Base-by-base conservation (phyloP, 495 filamentous ascomycete species). In the Chaetomium tenue region DNA sequence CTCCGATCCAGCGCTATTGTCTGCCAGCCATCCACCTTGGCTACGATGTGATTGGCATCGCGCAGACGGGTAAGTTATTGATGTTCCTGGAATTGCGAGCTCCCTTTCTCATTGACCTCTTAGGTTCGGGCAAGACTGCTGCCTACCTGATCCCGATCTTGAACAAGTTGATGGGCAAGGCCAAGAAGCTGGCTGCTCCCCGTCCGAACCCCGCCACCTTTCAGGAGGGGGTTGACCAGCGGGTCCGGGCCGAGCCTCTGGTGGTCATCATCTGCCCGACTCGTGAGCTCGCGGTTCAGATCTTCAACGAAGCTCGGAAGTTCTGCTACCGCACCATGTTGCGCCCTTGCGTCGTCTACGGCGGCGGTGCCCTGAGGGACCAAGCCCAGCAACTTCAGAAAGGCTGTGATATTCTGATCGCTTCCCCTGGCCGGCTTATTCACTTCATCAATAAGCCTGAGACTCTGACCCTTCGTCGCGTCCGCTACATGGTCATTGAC, bases 101-200 rank as follows among this genome's bases (percentile, higher is more conserved):
- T 37, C 52, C 15, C 28, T 40, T 33, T 63, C 61, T 57, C 50
- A 15, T 16, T 5, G 33, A 30, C 28, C 18, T 9, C 5, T 50
- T 61, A 98, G 93, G 94, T 25, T 97, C 93, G 46, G 94, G 94
- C 61, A 98, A 98, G 79, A 98, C 94, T 2, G 94, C 88, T 0
- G 92, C 94, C 0, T 98, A 92, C 70, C 74, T 98, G 3, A 88
- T 97, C 62, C 94, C 94, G 0, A 91, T 94, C 51, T 67, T 97
- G 47, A 96, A 92, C 42, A 86, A 91, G 75, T 75, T 97, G 30
- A 95, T 97, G 91, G 94, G 94, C 26, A 98, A 97, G 77, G 91
- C 88, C 0, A 92, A 89, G 75, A 91, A 91, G 75, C 78, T 95
- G 3, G 86, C 87, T 1, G 92, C 89, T 18, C 81, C 86, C 53